Evolutionary conservation across 208 protist species (phyloP), one percentile per base, ranked within the genome.

Genomic region (Leishmania amazonensis): DNA sequence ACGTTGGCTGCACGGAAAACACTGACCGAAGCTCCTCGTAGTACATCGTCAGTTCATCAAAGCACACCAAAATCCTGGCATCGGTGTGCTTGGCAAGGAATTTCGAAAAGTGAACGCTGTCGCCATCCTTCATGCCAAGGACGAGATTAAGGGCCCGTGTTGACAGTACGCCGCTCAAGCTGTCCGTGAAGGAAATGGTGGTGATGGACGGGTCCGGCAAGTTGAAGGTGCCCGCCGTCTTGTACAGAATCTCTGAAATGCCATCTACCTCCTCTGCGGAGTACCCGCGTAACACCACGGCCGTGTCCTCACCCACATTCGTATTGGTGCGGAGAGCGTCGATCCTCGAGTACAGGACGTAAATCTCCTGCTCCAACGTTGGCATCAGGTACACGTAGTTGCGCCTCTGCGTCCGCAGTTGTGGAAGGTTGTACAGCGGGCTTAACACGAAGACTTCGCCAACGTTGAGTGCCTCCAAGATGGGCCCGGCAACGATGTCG

Each of bases 291-390:
- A 86, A 38, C 21, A 81, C 51, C 35, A 81, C 73, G 9, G 65
- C 28, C 45, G 58, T 42, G 13, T 42, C 40, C 40, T 73, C 49
- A 35, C 13, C 0, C 21, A 35, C 58, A 3, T n/a, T 3, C 8
- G 45, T 28, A 15, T 2, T 31, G 17, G 38, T n/a, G 8, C 57
- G 24, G 13, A 80, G 31, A 19, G 31, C 42, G 72, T 21, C 24
- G 38, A 83, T 31, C 19, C 21, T 60, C 4, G 57, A 21, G 80
- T 81, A 87, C 9, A 85, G 31, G 28, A 85, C 72, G 58, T 84
- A 90, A 15, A 84, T 79, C 76, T 90, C 57, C 79, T 90, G 84
- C 74, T 76, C 85, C 62, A 88, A 45, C 15, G 80, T 83, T 35
- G 87, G 81, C 54, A 79, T 83, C 47, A 90, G 9, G 68, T 78